Evolutionary conservation across 139 green algal genomes (phyloP).

Genomic region (Astrephomene gubernaculifera): DNA sequence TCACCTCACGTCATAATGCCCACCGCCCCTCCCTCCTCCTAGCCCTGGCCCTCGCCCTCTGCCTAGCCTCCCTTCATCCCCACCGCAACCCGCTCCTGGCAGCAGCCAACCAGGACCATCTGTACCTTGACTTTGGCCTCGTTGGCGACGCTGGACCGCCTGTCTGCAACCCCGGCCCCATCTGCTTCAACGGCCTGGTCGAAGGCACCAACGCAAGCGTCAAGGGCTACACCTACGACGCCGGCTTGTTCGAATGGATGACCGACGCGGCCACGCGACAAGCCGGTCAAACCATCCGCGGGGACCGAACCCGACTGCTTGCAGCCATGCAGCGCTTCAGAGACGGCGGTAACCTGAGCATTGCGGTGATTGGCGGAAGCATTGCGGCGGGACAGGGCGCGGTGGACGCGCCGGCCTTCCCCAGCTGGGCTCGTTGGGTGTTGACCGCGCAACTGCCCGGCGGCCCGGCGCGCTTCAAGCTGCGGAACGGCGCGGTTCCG

Average conservation of each 20-base stretch:
- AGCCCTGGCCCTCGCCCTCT: too few relatives aligned
- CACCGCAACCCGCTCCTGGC: too few relatives aligned
- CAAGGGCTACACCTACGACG: neutral
- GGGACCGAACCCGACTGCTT: constrained; percentile 27
- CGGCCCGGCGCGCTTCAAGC: neutral
- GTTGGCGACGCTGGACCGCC: too few relatives aligned
- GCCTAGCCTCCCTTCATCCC: too few relatives aligned
- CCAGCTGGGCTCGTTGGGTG: neutral
- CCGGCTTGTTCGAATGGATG: constrained; percentile 25
- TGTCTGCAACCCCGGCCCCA: neutral
- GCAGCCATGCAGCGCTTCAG: constrained; percentile 30
- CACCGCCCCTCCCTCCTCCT: too few relatives aligned
- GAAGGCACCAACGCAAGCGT: neutral
- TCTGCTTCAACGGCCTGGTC: constrained; percentile 12
- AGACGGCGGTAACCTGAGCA: constrained; percentile 31
- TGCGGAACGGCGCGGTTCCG: constrained; percentile 53
- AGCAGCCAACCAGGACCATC: too few relatives aligned
- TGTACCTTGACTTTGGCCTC: too few relatives aligned
- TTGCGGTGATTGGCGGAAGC: constrained; percentile 9
- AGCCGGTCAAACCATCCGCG: neutral
- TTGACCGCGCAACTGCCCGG: constrained; percentile 4
- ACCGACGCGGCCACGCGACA: constrained; percentile 1
- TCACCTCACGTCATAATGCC: too few relatives aligned
- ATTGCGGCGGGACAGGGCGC: constrained; percentile 47
- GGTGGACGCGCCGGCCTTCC: constrained; percentile 19